Evolutionary conservation across 495 filamentous ascomycete species (phyloP), one percentile per base, ranked within the genome.

Genomic region (Filosporella fistucella): DNA sequence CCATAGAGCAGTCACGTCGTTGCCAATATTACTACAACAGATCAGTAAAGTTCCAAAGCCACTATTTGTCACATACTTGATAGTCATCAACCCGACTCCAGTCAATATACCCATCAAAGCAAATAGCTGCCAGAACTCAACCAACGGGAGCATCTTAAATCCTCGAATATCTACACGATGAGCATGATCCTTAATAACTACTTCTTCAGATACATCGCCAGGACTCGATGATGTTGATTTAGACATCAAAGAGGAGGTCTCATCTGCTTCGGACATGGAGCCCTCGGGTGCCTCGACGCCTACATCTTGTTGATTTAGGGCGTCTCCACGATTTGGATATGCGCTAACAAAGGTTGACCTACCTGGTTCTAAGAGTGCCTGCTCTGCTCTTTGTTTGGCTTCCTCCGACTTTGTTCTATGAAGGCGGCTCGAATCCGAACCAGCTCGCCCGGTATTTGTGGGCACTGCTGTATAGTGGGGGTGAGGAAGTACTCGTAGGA

Each of bases 51-150:
- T 12, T 5, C 36, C 35, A 4, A 45, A 20, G n/a, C 11, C 18
- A 18, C 29, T 20, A 11, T 32, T 4, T 36, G 11, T 21, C 37
- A 77, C 88, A 66, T 69, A 95, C 89, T 98, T 98, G 63, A 98
- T 98, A 2, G 94, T 97, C 93, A 98, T 98, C 59, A 97, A 66
- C 10, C 93, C 93, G 60, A 96, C 86, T 33, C 93, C 93, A 16
- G 89, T 89, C 51, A 97, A 69, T 13, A 96, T 75, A 25, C 84
- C 91, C 77, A 97, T 85, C 29, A 94, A 78, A 41, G 77, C 56
- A 62, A 89, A 97, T 30, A 94, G 68, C 55, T 93, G 81, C 88
- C 90, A 97, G 65, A 97, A 98, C 41, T 95, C 88, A 42, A 82
- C 52, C 37, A 73, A 77, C 26, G 68, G 69, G n/a, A 96, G 71